Evolutionary conservation across 495 filamentous ascomycete species (phyloP), one percentile per base, ranked within the genome.

Genomic region (Umbilicaria muhlenbergii): DNA sequence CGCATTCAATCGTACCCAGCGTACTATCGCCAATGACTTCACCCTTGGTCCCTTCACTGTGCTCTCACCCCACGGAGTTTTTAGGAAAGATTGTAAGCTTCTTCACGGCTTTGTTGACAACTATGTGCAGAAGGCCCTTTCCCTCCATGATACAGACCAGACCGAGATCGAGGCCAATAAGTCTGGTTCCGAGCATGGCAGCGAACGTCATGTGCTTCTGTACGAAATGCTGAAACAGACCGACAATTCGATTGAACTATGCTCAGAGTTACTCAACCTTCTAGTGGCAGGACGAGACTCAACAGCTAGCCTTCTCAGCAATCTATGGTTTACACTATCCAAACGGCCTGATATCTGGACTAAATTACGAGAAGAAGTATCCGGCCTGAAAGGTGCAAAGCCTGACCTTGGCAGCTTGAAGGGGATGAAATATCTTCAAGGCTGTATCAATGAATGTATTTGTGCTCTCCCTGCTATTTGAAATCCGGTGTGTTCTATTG

Each of bases 221-320:
- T 58, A 83, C 44, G 80, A 77, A 13, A 59, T 87, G 18, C 73
- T 68, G 5, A 70, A 68, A 19, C 61, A 69, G 15, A 81, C 71
- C 2, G 60, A 71, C 32, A 66, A 83, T 46, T 68, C 71, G 0
- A 63, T 68, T 18, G 64, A 74, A 19, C 61, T 86, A 16, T 62
- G 80, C 31, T 69, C 74, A 45, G 73, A 82, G 52, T 63, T 78
- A 45, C 62, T 84, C 38, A 77, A 80, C 42, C 67, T 83, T 36
- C 63, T 85, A 0, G 63, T 77, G 1, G 80, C 80, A 11, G 49
- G 49, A 16, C 35, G 49, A 12, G 49, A 51, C 36, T 44, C 49
- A 16, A 42, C 34, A 16, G 70, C 69, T 5, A 57, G 57, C 19
- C 51, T 71, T 5, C 55, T 75, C 18, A 65, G 63, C 34, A 40